Conservation (phyloP, 106 monocot species). For the Dendrobium nobile region DNA sequence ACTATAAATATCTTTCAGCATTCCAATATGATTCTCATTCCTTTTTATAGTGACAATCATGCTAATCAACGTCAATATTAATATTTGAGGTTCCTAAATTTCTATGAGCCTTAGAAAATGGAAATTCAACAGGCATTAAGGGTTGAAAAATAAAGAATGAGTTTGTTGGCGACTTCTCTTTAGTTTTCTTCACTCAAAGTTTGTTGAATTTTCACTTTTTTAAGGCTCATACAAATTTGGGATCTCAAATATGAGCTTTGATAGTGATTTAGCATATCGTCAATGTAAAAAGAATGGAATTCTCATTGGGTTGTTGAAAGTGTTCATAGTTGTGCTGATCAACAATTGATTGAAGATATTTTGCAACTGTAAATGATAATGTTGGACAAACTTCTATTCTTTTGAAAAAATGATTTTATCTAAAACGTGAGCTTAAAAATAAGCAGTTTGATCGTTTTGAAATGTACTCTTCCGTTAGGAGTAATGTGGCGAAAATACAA, state of each 20-base stretch:
- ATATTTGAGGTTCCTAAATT: background rate
- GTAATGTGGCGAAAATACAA: background rate
- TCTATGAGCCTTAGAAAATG: background rate
- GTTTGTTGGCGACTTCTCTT: constrained; percentile 40
- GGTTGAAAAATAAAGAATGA: constrained; percentile 47
- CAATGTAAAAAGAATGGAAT: background rate
- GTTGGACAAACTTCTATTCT: constrained; percentile 41
- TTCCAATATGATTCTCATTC: constrained; percentile 18
- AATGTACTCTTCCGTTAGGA: background rate
- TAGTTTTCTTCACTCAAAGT: constrained; percentile 14
- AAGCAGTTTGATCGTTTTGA: constrained; percentile 9
- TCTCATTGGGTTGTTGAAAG: constrained; percentile 40
- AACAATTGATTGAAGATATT: constrained; percentile 62
- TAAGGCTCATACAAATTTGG: background rate
- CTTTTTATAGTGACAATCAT: background rate
- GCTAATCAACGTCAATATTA: background rate
- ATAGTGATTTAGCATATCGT: background rate
- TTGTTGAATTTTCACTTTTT: constrained; percentile 13
- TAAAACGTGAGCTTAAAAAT: constrained; percentile 4
- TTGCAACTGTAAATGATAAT: constrained; percentile 56
- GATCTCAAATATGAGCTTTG: background rate
- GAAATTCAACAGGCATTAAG: constrained; percentile 12
- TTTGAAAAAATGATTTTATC: constrained; percentile 59
- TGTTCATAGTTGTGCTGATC: constrained; percentile 63
- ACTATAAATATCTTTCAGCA: constrained; percentile 42